Evolutionary conservation across 768 basidiomycete genomes (phyloP).

Genomic region (Leucocoprinus birnbaumii): DNA sequence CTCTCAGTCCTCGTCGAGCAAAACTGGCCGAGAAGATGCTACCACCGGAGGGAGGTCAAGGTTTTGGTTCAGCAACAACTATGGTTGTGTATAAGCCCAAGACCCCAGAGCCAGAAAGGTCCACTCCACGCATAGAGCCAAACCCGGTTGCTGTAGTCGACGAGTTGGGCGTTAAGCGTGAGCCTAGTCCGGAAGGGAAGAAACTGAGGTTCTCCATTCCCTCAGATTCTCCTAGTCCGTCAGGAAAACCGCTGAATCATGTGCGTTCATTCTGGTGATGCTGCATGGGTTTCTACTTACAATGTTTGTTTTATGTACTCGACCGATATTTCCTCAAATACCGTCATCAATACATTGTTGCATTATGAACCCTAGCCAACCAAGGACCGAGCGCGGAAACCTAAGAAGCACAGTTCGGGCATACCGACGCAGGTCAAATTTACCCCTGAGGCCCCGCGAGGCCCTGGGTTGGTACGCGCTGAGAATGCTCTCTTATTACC

Average conservation of each 20-base stretch:
- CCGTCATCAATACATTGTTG: constrained; percentile 16
- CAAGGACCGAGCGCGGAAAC: constrained; percentile 69
- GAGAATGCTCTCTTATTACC: background rate
- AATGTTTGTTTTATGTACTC: constrained; percentile 18
- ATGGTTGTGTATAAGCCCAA: constrained; percentile 62
- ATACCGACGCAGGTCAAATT: background rate
- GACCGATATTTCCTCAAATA: background rate
- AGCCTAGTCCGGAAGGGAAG: constrained; percentile 15
- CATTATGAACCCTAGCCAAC: constrained; percentile 54
- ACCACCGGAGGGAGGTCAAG: constrained; percentile 30
- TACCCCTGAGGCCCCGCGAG: background rate
- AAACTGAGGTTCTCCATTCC: constrained; percentile 20
- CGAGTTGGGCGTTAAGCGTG: constrained; percentile 44
- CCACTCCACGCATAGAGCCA: constrained; percentile 38
- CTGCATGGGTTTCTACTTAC: constrained; percentile 45
- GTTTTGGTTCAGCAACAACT: constrained; percentile 73
- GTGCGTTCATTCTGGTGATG: constrained; percentile 81
- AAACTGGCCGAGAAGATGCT: constrained; percentile 21
- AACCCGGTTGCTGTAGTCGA: constrained; percentile 35
- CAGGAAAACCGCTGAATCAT: constrained; percentile 74
- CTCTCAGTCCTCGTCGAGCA: constrained; percentile 15
- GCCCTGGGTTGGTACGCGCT: background rate
- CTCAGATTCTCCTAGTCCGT: constrained; percentile 38
- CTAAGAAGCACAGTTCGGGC: constrained; percentile 40
- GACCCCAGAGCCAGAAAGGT: constrained; percentile 37